Conservation (phyloP, 768 basidiomycete species). For the Nidularia sp. region DNA sequence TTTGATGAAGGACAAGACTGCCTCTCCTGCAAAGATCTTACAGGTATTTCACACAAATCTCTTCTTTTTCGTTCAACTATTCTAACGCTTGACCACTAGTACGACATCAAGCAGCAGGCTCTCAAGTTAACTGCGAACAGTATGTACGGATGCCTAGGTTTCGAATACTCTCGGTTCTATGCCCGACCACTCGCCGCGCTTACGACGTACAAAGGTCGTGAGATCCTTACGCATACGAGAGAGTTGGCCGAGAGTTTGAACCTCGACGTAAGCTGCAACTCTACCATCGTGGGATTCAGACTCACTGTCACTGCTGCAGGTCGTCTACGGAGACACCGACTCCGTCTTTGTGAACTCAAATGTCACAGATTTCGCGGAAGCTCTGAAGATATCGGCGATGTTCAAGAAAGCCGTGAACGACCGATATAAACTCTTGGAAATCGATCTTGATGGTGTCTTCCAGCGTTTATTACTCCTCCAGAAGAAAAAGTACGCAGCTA, state of each 20-base stretch:
- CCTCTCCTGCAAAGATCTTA: constrained; percentile 68
- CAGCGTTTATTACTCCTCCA: constrained; percentile 88
- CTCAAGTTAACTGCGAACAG: constrained; percentile 98
- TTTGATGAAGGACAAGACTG: constrained; percentile 86
- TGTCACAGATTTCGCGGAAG: constrained; percentile 82
- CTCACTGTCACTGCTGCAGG: constrained; percentile 41
- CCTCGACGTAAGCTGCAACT: constrained; percentile 65
- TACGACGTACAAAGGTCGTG: constrained; percentile 96
- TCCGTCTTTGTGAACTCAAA: constrained; percentile 99
- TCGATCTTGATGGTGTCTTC: constrained; percentile 94
- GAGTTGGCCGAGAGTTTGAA: constrained; percentile 88
- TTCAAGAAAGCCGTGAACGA: constrained; percentile 98
- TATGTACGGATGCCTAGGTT: constrained; percentile 99
- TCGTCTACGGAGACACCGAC: constrained; percentile 98
- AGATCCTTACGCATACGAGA: constrained; percentile 90
- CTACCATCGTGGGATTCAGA: not conserved
- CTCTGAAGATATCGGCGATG: constrained; percentile 83
- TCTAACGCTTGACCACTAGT: constrained; percentile 40
- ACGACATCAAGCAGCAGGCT: constrained; percentile 95
- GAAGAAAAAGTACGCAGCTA: constrained; percentile 99
- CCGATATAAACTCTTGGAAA: constrained; percentile 91
- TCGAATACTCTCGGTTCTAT: constrained; percentile 95
- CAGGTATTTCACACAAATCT: too few relatives aligned
- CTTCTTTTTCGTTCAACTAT: too few relatives aligned
- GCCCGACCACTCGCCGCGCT: constrained; percentile 95